phyloP scores from a whole-genome alignment of 768 basidiomycete genomes.

The Daedalea quercina region DNA sequence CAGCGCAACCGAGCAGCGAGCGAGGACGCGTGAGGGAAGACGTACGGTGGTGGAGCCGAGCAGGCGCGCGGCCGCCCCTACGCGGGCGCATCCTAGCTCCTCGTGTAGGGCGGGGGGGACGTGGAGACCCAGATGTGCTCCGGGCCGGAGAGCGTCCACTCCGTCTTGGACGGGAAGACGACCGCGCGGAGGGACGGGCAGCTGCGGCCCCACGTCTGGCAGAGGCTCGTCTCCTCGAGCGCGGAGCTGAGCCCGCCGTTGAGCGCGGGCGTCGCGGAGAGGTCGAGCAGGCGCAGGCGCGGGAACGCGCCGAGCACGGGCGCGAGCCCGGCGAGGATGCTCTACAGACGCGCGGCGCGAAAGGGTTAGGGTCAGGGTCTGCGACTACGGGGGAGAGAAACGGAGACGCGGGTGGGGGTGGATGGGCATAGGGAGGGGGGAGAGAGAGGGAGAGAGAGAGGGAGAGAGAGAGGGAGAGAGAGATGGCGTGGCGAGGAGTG shows the following conservation, averaged over 20 bases:
- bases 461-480: neutral
- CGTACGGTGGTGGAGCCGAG: neutral
- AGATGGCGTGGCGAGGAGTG: neutral
- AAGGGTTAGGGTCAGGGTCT: neutral
- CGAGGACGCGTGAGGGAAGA: neutral
- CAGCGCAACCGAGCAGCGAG: neutral
- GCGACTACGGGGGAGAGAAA: neutral
- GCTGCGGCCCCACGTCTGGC: slow-evolving; percentile 45
- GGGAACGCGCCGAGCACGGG: slow-evolving; percentile 46
- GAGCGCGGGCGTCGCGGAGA: slow-evolving; percentile 51
- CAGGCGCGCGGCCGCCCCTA: neutral
- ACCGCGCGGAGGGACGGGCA: slow-evolving; percentile 48
- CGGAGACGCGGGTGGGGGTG: neutral
- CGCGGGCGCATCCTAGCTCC: neutral
- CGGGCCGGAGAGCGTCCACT: slow-evolving; percentile 34
- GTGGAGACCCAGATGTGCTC: slow-evolving; percentile 28
- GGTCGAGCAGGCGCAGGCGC: slow-evolving; percentile 45
- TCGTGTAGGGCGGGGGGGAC: slow-evolving; percentile 5
- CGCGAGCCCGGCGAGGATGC: slow-evolving; percentile 53
- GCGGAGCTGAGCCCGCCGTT: slow-evolving; percentile 29
- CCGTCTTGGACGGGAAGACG: slow-evolving; percentile 49
- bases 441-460: slow-evolving; percentile 1
- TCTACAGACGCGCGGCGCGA: slow-evolving; percentile 27
- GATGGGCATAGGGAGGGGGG: neutral
- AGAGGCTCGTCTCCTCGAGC: slow-evolving; percentile 44